Percentiles rank a stretch among this genome's conserved stretches.
Conservation (phyloP, 2,329 filamentous ascomycete genomes). For the Aspergillus clavatus region DNA sequence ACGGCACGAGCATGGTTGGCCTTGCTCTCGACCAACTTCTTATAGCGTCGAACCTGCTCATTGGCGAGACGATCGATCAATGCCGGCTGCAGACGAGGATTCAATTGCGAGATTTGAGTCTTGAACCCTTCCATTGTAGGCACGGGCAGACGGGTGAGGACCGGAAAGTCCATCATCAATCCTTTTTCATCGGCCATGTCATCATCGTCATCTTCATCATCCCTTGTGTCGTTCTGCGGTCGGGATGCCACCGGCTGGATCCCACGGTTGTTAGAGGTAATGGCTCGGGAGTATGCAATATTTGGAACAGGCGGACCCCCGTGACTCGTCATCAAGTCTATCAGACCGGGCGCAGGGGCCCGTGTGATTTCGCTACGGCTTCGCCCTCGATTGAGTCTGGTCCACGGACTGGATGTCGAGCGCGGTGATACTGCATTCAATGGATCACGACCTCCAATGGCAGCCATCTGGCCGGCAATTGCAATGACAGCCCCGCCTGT, state of each 20-base stretch:
- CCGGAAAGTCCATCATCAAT: conserved; percentile 57
- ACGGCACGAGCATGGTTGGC: conserved; percentile 65
- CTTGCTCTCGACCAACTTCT: conserved; percentile 64
- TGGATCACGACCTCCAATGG: conserved; percentile 52
- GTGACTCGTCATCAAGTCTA: conserved; percentile 52
- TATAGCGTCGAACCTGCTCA: conserved; percentile 76
- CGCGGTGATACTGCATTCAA: conserved; percentile 47
- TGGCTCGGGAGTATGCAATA: conserved; percentile 42
- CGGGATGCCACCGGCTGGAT: conserved; percentile 10
- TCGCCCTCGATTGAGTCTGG: conserved; percentile 47
- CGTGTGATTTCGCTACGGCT: conserved; percentile 55
- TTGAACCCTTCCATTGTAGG: conserved; percentile 74
- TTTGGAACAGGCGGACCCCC: conserved; percentile 57
- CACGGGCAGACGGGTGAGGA: conserved; percentile 62
- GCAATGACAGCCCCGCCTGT: conserved; percentile 40
- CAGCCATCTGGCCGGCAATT: conserved; percentile 43
- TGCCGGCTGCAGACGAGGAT: conserved; percentile 63
- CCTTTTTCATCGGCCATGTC: conserved; percentile 55
- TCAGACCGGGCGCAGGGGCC: conserved; percentile 41
- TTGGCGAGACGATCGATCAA: conserved; percentile 77
- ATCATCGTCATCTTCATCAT: conserved; percentile 53
- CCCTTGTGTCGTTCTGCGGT: conserved; percentile 18
- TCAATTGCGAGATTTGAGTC: conserved; percentile 66
- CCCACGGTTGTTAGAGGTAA: conserved; percentile 19
- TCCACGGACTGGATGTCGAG: conserved; percentile 40